These are phyloP conservation scores for Fomitopsis palustris DNA, from an alignment of 1,284 basidiomycete species.

Conservation along the genomic window DNA sequence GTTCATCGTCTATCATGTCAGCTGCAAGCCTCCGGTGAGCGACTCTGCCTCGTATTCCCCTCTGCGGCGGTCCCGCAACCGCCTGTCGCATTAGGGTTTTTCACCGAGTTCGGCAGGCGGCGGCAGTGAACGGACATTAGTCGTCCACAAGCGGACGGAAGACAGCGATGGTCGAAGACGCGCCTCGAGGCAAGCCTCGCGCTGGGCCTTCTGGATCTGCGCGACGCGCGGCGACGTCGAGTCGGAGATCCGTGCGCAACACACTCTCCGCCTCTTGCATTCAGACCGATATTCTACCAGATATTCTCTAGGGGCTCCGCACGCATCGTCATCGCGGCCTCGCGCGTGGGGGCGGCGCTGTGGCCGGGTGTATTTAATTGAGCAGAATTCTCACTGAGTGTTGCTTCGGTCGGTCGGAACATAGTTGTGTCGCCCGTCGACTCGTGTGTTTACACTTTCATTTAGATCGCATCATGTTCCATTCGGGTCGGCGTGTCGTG, in stretches of 20 bases:
- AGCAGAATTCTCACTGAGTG: too few relatives aligned
- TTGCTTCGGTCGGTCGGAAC: background rate
- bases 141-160: conserved; percentile 1
- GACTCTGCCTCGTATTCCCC: too few relatives aligned
- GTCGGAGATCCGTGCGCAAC: background rate
- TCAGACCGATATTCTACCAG: background rate
- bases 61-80: background rate
- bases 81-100: background rate
- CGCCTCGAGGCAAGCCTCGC: background rate
- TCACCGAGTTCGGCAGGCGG: background rate
- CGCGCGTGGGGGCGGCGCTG: background rate
- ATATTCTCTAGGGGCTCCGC: background rate
- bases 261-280: background rate
- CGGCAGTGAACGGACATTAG: conserved; percentile 1
- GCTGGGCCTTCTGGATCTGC: background rate
- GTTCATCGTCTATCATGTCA: too few relatives aligned
- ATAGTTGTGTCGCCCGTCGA: background rate
- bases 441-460: background rate
- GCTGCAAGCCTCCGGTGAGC: too few relatives aligned
- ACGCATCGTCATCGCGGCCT: background rate
- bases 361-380: background rate
- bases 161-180: background rate
- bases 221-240: background rate
- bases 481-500: background rate
- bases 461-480: background rate